Evolutionary conservation across 164 flowering plant species (phyloP), one percentile per base, ranked within the genome.

Genomic region (Taxillus chinensis): DNA sequence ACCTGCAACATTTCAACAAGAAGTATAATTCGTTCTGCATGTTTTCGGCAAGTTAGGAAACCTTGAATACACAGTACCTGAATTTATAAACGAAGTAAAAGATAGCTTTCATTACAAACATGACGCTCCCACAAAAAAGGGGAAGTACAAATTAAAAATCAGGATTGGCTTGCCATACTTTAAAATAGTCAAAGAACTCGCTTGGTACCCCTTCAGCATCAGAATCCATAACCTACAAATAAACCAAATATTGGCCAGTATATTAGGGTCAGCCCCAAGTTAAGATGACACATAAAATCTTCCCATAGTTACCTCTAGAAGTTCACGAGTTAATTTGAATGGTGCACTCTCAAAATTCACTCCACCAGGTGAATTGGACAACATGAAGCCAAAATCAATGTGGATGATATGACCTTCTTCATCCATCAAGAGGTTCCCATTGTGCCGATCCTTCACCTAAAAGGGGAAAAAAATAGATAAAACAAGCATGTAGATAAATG

Each of bases 291-390:
- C 10, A 12, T 13, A 51, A 51, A 46, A 27, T 8, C 27, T 27
- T 27, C 27, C 27, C 27, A 27, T 45, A 38, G 69, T 68, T 68
- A 89, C 99, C 96, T 95, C 99, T 60, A 95, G 98, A 77, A 95
- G 97, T 74, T 95, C 99, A 70, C 99, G 96, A 14, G 99, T 95
- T 68, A 95, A 77, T 72, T 95, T 95, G 76, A 95, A 95, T 56
- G 99, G 99, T 27, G 99, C 99, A 79, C 99, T 95, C 71, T 95
- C 99, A 80, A 95, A 95, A 79, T 95, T 95, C 13, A 95, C 99
- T 64, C 98, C 98, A 15, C 99, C 99, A 58, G 99, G 99, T 55
- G 99, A 95, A 77, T 95, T 95, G 9, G 99, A 95, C 14, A 95
- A 90, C 98, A 95, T 87, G 74, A 95, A 95, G 49, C 99, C 99